These are phyloP conservation scores for Ogataea philodendri DNA, from an alignment of 805 yeast species.

Conservation along the genomic window DNA sequence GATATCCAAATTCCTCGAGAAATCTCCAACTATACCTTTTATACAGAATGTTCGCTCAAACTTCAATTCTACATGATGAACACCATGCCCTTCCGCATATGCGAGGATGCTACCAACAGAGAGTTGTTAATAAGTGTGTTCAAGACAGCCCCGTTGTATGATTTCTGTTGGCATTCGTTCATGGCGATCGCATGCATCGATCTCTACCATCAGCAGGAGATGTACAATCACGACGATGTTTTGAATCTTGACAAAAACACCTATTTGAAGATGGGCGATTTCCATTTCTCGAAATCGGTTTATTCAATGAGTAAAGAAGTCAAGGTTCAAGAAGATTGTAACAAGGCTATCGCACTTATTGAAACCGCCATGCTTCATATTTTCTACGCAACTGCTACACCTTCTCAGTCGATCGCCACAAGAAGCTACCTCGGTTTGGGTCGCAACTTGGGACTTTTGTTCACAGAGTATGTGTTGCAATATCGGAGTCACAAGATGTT, in stretches of 20 bases:
- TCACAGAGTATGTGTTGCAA: conserved; percentile 17
- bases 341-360: conserved; percentile 20
- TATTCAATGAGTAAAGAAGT: conserved; percentile 20
- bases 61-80: conserved; percentile 18
- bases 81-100: conserved; percentile 21
- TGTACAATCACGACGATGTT: conserved; percentile 22
- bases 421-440: conserved; percentile 23
- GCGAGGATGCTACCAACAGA: conserved; percentile 17
- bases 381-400: conserved; percentile 22
- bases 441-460: conserved; percentile 18
- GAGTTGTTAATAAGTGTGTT: conserved; percentile 12
- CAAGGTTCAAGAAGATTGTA: conserved; percentile 15
- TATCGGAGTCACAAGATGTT: conserved; percentile 14
- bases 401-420: conserved; percentile 19
- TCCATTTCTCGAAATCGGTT: conserved; percentile 25
- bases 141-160: conserved; percentile 16
- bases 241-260: conserved; percentile 17
- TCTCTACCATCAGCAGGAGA: conserved; percentile 22
- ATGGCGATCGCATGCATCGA: conserved; percentile 23
- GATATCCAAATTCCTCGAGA: conserved; percentile 14
- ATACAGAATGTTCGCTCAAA: conserved; percentile 17
- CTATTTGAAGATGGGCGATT: conserved; percentile 23
- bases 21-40: conserved; percentile 20
- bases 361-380: conserved; percentile 23
- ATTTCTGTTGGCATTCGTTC: conserved; percentile 22